Evolutionary conservation across 2,329 filamentous ascomycete species (phyloP), one percentile per base, ranked within the genome.

Genomic region (Colletotrichum tropicicola): DNA sequence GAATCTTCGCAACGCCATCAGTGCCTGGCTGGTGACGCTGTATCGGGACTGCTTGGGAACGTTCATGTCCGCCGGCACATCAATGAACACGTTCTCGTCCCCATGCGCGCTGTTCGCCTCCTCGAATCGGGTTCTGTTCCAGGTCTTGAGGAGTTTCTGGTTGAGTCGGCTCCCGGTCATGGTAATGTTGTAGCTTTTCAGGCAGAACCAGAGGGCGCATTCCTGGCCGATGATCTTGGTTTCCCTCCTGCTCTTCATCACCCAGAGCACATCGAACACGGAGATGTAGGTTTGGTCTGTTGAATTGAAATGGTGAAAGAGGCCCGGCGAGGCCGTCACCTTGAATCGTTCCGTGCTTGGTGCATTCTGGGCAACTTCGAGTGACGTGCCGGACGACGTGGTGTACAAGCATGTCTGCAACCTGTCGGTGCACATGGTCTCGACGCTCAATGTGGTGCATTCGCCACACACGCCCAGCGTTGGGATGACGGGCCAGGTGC

Each of bases 201-300:
- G 70, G 51, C 78, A 80, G 57, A 78, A 77, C 78, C 77, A 80
- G 1, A 80, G 47, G 0, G 72, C 71, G 43, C 77, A 80, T 52
- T 77, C 71, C n/a, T 70, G 68, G 4, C 71, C 77, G 10, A 66
- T 69, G 0, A 48, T 66, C 5, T 66, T 49, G 0, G 70, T 71
- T 39, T 65, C 60, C 4, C 49, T 60, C 13, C 65, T 51, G 4
- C 68, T 68, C n/a, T 73, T 74, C 9, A 63, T 70, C 5, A 73
- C 67, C 4, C 72, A 73, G 37, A 80, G 68, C 6, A 78, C 68
- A 41, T 80, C 77, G 53, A 79, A 80, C 1, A 72, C 66, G 6
- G 76, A 77, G 19, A 80, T 68, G n/a, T 74, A 73, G 0, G 77
- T 71, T 27, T 67, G 70, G 2, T 66, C 67, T n/a, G 66, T 69